Evolutionary conservation across 2,329 filamentous ascomycete genomes (phyloP).

Genomic region (Phaeosphaeria sp.): DNA sequence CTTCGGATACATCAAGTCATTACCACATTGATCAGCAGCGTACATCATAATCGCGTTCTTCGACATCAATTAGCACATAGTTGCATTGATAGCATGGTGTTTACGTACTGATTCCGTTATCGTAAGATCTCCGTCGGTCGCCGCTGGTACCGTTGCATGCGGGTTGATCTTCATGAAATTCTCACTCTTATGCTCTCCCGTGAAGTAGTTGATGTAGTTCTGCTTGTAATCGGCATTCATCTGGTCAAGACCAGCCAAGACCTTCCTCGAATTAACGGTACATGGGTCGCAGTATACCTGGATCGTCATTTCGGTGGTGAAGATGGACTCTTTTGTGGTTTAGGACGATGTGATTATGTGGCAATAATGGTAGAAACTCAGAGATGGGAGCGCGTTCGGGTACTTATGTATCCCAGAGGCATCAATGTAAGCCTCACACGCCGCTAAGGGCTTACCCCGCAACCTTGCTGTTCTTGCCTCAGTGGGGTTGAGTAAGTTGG

Average conservation of each 20-base stretch:
- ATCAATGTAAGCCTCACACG: background rate
- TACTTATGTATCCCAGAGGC: background rate
- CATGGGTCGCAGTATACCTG: conserved; percentile 43
- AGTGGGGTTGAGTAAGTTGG: background rate
- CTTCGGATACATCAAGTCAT: conserved; percentile 46
- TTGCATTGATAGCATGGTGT: background rate
- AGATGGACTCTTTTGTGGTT: no score
- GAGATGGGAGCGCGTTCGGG: background rate
- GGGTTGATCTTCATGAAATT: conserved; percentile 48
- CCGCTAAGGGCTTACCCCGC: background rate
- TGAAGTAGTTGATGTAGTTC: conserved; percentile 50
- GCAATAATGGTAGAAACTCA: background rate
- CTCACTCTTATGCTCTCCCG: conserved; percentile 48
- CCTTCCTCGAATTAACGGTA: conserved; percentile 52
- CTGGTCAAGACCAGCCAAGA: conserved; percentile 49
- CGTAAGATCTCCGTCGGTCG: conserved; percentile 47
- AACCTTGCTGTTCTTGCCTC: background rate
- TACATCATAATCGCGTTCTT: conserved; percentile 52
- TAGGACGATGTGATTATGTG: no score
- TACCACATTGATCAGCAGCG: conserved; percentile 44
- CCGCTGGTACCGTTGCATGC: conserved; percentile 49
- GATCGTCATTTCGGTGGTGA: conserved; percentile 15
- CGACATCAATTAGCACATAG: background rate
- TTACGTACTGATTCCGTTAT: conserved; percentile 45
- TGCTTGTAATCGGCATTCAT: conserved; percentile 46